Base-by-base conservation (phyloP, 805 yeast genomes). In the Myxozyma vanderwaltii region DNA sequence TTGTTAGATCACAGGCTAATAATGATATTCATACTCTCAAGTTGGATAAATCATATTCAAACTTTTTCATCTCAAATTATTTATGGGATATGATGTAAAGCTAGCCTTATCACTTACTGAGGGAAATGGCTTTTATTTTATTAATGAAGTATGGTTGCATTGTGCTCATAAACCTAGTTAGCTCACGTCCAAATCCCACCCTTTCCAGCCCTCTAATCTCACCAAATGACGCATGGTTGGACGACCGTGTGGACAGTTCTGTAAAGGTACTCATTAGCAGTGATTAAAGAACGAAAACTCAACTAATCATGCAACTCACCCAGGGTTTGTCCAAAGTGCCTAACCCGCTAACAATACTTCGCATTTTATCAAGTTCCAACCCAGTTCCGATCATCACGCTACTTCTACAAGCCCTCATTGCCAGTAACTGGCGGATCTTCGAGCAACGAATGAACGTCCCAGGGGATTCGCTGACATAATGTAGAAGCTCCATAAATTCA, bases 191-290 rank as follows among this genome's bases (percentile, higher is more conserved):
- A 23, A 24, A 21, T 48, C 33, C 65, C 66, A 63, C 19, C 61
- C 45, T n/a, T 41, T 39, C 58, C 64, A 56, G 7, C 26, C 41
- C 8, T 48, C 54, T n/a, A 76, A 58, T 0, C 88, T 90, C 60
- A 86, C 82, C 59, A 92, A 76, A 72, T 92, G 97, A 56, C 99
- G 80, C 87, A 94, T 84, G 0, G 99, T 94, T 0, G 99, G 99
- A 63, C 99, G 77, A 0, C 99, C 99, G 74, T 94, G 99, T 0
- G 99, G 99, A 66, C 85, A 81, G 56, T 80, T 80, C 67, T 62
- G 21, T 17, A 5, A 13, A 38, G n/a, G n/a, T 38, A 38, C 6
- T 17, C n/a, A 38, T 17, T 15, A 15, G 41, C 6, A 29, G 51
- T 10, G 3, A n/a, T 36, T 8, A 33, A 13, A 29, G 8, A n/a